Percentiles rank a stretch among this genome's conserved stretches.
Evolutionary conservation across 257 asterid genomes (phyloP).

Genomic region (Plectranthus barbatus): DNA sequence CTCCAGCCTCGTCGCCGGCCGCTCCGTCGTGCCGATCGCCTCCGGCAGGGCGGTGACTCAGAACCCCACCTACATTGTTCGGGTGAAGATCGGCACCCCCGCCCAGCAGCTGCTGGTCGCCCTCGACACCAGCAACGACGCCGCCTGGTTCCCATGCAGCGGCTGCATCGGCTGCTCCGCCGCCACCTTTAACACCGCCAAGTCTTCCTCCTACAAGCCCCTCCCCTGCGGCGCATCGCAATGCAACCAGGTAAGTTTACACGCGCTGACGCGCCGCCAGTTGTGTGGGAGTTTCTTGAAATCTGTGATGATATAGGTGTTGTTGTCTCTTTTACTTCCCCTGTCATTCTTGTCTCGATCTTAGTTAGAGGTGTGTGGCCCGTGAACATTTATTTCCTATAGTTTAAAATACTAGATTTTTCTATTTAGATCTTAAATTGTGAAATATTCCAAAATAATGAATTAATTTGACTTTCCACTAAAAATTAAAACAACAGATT

Average conservation of each 20-base stretch:
- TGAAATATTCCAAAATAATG: too few relatives aligned
- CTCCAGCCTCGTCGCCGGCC: conserved; percentile 57
- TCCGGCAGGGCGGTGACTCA: conserved; percentile 59
- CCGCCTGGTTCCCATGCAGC: conserved; percentile 73
- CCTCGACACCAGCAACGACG: conserved; percentile 74
- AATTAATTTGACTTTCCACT: background rate
- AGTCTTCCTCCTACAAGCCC: conserved; percentile 57
- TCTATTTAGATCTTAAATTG: too few relatives aligned
- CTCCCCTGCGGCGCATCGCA: conserved; percentile 52
- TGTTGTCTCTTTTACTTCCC: background rate
- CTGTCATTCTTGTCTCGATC: background rate
- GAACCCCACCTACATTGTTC: conserved; percentile 65
- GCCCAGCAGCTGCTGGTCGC: conserved; percentile 58
- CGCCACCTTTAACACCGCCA: conserved; percentile 29
- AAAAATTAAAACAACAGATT: background rate
- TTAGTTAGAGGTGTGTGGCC: background rate
- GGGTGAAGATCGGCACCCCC: conserved; percentile 66
- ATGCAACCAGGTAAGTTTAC: conserved; percentile 53
- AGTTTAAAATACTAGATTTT: too few relatives aligned
- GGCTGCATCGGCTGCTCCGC: conserved; percentile 69
- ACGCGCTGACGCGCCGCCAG: conserved; percentile 24
- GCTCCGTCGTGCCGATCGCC: conserved; percentile 57
- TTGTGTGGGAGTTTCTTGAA: background rate
- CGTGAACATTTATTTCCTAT: background rate
- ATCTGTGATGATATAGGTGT: background rate